Percentiles rank a stretch among this genome's conserved stretches.
Evolutionary conservation across 495 filamentous ascomycete species (phyloP).

Genomic region (Xylaria acuta): DNA sequence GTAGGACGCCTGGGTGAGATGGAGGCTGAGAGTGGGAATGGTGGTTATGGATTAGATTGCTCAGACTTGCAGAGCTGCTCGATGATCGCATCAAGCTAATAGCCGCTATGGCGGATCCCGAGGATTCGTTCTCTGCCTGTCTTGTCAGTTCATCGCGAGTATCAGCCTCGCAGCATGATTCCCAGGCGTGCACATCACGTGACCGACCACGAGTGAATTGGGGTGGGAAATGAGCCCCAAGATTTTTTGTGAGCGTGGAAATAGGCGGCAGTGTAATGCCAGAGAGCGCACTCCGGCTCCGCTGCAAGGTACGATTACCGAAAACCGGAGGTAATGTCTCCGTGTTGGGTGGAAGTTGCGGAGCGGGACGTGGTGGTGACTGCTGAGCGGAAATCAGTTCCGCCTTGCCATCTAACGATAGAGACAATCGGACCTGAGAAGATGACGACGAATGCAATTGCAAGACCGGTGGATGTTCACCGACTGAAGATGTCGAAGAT

Average conservation of each 20-base stretch:
- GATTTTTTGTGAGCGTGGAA: slow-evolving; percentile 54
- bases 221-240: slow-evolving; percentile 59
- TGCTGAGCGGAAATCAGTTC: slow-evolving; percentile 73
- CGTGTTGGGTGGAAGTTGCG: slow-evolving; percentile 32
- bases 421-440: slow-evolving; percentile 67
- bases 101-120: slow-evolving; percentile 71
- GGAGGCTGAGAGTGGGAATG: slow-evolving; percentile 43
- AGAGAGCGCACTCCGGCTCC: slow-evolving; percentile 59
- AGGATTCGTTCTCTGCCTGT: slow-evolving; percentile 74
- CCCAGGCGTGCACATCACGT: slow-evolving; percentile 83
- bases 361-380: slow-evolving; percentile 67
- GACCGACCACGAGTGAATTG: slow-evolving; percentile 69
- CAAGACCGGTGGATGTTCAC: slow-evolving; percentile 35
- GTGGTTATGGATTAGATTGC: slow-evolving; percentile 41
- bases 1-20: slow-evolving; percentile 48
- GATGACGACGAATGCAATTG: slow-evolving; percentile 42
- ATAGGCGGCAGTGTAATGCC: slow-evolving; percentile 58
- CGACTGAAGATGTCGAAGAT: slow-evolving; percentile 43
- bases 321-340: slow-evolving; percentile 58
- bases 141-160: slow-evolving; percentile 72
- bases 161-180: slow-evolving; percentile 77
- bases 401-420: slow-evolving; percentile 84
- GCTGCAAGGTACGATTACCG: slow-evolving; percentile 57
- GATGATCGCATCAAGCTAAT: slow-evolving; percentile 74
- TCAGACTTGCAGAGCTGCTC: slow-evolving; percentile 56